phyloP scores from a whole-genome alignment of 1,139 yeast genomes.

The Candida tetrigidarum region DNA sequence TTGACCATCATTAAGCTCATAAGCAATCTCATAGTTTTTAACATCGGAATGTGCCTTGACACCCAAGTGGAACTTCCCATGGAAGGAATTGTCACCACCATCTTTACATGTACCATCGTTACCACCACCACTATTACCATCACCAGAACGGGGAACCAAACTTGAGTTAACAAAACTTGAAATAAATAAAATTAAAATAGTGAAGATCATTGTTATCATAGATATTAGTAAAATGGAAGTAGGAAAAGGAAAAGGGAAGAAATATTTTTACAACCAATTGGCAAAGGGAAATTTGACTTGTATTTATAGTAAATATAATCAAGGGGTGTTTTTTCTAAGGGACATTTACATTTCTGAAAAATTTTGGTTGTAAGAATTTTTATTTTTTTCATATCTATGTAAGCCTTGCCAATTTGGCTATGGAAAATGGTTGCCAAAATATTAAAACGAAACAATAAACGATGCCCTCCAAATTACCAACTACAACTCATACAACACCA shows the following conservation, averaged over 20 bases:
- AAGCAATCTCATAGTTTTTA: conserved; percentile 8
- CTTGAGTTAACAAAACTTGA: background rate
- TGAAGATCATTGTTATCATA: conserved; percentile 1
- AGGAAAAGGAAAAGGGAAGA: background rate
- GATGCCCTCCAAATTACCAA: no score
- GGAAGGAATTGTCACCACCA: no score
- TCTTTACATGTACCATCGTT: conserved; percentile 2
- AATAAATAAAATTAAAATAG: conserved; percentile 1
- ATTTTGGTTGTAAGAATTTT: background rate
- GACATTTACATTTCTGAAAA: background rate
- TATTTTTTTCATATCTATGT: no score
- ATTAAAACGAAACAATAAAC: background rate
- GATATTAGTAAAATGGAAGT: background rate
- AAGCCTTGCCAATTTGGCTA: background rate
- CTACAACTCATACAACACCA: no score
- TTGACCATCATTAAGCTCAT: conserved; percentile 11
- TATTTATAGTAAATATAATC: background rate
- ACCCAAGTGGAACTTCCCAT: conserved; percentile 10
- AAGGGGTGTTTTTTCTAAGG: background rate
- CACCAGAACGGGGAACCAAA: background rate
- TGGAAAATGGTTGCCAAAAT: background rate
- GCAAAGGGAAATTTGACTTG: background rate
- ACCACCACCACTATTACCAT: background rate
- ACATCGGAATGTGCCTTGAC: conserved; percentile 7
- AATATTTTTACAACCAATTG: background rate